phyloP scores from a whole-genome alignment of 495 filamentous ascomycete genomes.

The Echria macrotheca region DNA sequence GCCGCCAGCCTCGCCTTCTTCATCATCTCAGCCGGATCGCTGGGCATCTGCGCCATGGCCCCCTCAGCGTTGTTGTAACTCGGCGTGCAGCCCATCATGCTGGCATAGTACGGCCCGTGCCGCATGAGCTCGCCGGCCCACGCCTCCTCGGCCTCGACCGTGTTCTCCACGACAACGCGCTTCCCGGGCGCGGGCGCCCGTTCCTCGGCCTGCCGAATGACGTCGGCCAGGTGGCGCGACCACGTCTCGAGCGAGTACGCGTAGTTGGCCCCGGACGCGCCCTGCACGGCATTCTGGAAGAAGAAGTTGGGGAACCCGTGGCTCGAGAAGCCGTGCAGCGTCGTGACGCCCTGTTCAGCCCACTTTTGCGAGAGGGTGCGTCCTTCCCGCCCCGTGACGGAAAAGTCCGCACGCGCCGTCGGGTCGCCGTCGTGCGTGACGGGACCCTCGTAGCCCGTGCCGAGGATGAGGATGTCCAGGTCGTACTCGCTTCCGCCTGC shows the following conservation, averaged over 20 bases:
- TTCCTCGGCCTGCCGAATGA: conserved; percentile 39
- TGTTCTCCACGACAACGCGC: conserved; percentile 38
- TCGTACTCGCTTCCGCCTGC: conserved; percentile 34
- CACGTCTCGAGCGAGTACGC: conserved; percentile 36
- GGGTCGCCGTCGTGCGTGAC: conserved; percentile 27
- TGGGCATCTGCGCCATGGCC: conserved; percentile 12
- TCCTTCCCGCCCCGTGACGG: conserved; percentile 38
- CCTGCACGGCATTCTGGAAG: conserved; percentile 38
- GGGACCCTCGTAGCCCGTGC: conserved; percentile 43
- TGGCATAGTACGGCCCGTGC: conserved; percentile 34
- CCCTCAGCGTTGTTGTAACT: conserved; percentile 52
- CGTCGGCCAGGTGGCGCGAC: conserved; percentile 38
- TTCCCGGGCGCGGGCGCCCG: conserved; percentile 20
- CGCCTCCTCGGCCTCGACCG: conserved; percentile 36
- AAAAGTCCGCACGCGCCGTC: conserved; percentile 28
- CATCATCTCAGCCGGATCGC: conserved; percentile 25
- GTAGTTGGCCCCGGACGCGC: conserved; percentile 36
- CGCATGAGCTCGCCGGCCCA: conserved; percentile 42
- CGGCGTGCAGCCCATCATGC: conserved; percentile 48
- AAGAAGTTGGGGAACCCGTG: conserved; percentile 53
- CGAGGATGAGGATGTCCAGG: conserved; percentile 44
- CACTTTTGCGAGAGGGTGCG: conserved; percentile 41
- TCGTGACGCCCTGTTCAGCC: conserved; percentile 28
- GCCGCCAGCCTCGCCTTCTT: conserved; percentile 23
- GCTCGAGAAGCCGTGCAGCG: conserved; percentile 43